Evolutionary conservation across 2,329 filamentous ascomycete genomes (phyloP), one percentile per base, ranked within the genome.

Genomic region (Ophiostoma pallidulum): DNA sequence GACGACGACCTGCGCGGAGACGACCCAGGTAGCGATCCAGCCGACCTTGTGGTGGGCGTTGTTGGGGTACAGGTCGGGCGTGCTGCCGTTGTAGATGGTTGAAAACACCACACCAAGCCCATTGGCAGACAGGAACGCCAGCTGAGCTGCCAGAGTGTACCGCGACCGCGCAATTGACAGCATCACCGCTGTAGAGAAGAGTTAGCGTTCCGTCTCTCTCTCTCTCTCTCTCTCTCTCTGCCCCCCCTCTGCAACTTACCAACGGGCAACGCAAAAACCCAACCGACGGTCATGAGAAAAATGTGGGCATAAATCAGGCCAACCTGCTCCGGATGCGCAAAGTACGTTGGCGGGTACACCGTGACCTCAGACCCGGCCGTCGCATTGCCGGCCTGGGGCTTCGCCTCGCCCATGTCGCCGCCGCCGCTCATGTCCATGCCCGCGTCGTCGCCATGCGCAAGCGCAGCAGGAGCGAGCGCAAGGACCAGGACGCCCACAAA

Each of bases 21-120:
- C 72, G 4, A 90, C 70, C 71, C 78, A 84, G 3, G 84, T 91
- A 26, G 84, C 74, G 36, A 86, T 72, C 91, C 91, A 97, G 47
- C 89, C 89, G 37, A 91, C 74, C 63, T 86, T 89, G 68, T 89
- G 82, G 63, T 96, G 90, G n/a, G 84, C 78, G 60, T 94, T 94
- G 60, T 85, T 82, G 28, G 81, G 80, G 62, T 95, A 96, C 19
- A 96, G 69, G 60, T 95, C 86, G 1, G 89, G 88, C 0, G 88
- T 94, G 53, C 77, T 80, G 49, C 76, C 73, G 62, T 92, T 88
- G 70, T 95, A 95, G 29, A 87, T 68, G 42, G 77, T 73, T 8
- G 77, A 80, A 22, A 85, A 61, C 13, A 86, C 59, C 20, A 90
- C 56, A 16, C 82, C 86, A 2, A 82, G 56, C 3, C 70, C 73